Conservation (phyloP, 2,329 filamentous ascomycete genomes). For the Cyclaneusma minus region DNA sequence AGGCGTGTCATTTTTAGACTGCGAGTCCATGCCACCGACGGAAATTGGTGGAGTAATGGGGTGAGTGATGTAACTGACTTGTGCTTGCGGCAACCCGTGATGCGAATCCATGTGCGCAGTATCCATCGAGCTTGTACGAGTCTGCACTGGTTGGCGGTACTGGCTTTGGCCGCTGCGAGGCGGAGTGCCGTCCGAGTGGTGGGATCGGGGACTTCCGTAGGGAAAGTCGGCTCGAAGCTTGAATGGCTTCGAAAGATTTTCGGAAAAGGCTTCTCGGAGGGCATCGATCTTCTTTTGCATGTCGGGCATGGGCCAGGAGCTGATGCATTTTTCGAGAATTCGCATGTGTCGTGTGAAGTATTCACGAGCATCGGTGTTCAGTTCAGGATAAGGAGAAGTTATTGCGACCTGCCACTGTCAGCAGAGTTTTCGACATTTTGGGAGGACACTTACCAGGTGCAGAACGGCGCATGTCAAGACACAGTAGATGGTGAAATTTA, state of each 20-base stretch:
- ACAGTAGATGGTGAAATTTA: conserved; percentile 91
- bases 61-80: conserved; percentile 54
- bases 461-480: conserved; percentile 85
- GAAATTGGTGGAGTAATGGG: conserved; percentile 73
- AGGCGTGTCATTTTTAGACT: conserved; percentile 65
- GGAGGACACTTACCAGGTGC: conserved; percentile 57
- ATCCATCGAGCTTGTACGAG: conserved; percentile 14
- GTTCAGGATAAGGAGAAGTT: conserved; percentile 79
- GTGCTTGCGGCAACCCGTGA: conserved; percentile 31
- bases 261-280: conserved; percentile 80
- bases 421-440: conserved; percentile 3
- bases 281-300: conserved; percentile 83
- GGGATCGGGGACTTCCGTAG: conserved; percentile 56
- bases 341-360: conserved; percentile 93
- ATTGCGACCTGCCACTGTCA: conserved; percentile 55
- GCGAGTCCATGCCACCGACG: conserved; percentile 44
- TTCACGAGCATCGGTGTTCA: conserved; percentile 70
- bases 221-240: conserved; percentile 79
- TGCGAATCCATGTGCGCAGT: conserved; percentile 33
- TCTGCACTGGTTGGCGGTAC: conserved; percentile 13
- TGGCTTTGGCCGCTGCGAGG: conserved; percentile 11
- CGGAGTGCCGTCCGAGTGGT: conserved; percentile 10
- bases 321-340: conserved; percentile 72
- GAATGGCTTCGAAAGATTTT: conserved; percentile 71
- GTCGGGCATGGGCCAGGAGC: conserved; percentile 75